A percentile compares a stretch with the other conserved stretches of the same genome.
phyloP scores from a whole-genome alignment of 208 protist species.

The Crithidia acanthocephali region DNA sequence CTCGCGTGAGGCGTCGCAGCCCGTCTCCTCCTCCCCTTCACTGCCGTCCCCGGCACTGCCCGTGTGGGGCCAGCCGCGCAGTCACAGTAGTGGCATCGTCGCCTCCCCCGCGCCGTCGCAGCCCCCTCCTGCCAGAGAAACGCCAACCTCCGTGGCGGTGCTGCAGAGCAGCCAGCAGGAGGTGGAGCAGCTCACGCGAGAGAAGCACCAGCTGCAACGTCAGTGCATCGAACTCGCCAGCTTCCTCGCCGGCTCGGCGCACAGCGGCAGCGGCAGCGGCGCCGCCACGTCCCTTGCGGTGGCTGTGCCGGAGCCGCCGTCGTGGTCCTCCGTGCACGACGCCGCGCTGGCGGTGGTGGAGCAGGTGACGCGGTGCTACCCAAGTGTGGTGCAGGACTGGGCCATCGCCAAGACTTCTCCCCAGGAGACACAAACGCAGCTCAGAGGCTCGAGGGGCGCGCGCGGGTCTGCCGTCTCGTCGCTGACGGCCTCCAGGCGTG shows the following conservation, averaged over 20 bases:
- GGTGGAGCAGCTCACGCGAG: slow-evolving; percentile 22
- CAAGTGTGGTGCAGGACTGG: slow-evolving; percentile 8
- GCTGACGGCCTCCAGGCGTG: not conserved
- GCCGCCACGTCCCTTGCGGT: not conserved
- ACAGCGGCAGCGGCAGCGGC: not conserved
- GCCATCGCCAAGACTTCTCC: not conserved
- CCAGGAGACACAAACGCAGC: not conserved
- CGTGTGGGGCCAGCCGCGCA: not conserved
- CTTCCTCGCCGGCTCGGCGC: slow-evolving; percentile 4
- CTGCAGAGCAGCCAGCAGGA: slow-evolving; percentile 28
- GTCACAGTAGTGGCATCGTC: not conserved
- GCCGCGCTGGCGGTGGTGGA: slow-evolving; percentile 24
- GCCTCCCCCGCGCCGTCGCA: not conserved
- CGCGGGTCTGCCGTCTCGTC: not conserved
- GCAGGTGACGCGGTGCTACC: slow-evolving; percentile 23
- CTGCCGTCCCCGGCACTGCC: slow-evolving; percentile 7
- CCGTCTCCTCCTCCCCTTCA: slow-evolving; percentile 12
- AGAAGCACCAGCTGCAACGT: slow-evolving; percentile 27
- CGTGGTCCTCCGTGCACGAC: slow-evolving; percentile 15
- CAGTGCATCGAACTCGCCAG: slow-evolving; percentile 27
- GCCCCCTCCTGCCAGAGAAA: slow-evolving; percentile 1
- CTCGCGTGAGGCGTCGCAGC: slow-evolving; percentile 7
- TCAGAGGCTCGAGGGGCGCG: too few species aligned
- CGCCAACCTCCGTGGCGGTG: slow-evolving; percentile 5
- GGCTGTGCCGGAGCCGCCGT: not conserved